Base-by-base conservation (phyloP, 306 rosid genomes). In the Arachis stenosperma region DNA sequence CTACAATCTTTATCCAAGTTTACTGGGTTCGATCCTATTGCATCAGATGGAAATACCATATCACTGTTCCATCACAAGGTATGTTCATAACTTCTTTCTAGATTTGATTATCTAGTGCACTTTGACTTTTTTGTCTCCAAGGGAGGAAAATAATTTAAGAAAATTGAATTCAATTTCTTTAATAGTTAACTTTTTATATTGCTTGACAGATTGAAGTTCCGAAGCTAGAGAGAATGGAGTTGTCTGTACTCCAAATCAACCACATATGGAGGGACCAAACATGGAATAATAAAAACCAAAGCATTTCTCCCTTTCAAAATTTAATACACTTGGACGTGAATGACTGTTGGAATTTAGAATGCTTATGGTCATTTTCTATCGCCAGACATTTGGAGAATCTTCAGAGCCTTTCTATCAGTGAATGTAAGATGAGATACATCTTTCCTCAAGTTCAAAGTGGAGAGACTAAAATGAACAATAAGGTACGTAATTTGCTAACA, bases 341-440 rank as follows among this genome's bases (percentile, higher is more conserved):
- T 30, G 67, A 5, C 3, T 79, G 80, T 62, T 1, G 43, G 2
- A 30, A 76, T 3, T 68, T 80, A 30, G 5, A 3, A 41, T 13
- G 68, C 14, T 40, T 80, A 5, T 4, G 62, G 1, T 55, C 84
- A 8, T 9, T 69, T 55, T 61, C 75, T 1, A 59, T 74, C 75
- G 86, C 84, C 2, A 39, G 8, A 13, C 15, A 69, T 61, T 40
- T 83, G 3, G 50, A n/a, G 33, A 80, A 65, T 27, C 86, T 88
- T 30, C 62, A 79, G 64, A 75, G 44, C 15, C 84, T 88, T 8
- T 29, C 51, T 2, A 46, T 88, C 55, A 9, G 42, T 3, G 6
- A 6, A 1, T 88, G 90, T 57, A 22, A 3, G 30, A 82, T 88
- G 84, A 39, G 6, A 27, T 43, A 14, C 15, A 64, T 86, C 40